A percentile compares a stretch with the other conserved stretches of the same genome.
phyloP scores from a whole-genome alignment of 768 basidiomycete genomes.

The Tricholoma flavovirens region DNA sequence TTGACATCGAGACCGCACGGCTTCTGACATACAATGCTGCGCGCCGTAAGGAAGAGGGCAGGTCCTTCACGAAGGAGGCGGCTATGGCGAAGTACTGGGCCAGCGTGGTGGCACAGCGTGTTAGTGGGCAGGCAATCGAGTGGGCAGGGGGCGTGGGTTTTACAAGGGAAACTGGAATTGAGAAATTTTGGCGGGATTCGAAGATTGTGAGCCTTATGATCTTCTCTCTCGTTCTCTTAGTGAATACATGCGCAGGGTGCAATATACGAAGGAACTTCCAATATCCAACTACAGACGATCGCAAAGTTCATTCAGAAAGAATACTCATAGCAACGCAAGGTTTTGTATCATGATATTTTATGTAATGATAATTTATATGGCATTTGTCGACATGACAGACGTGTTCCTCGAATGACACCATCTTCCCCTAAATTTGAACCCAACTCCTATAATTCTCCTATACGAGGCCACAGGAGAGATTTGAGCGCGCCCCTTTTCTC shows the following conservation, averaged over 20 bases:
- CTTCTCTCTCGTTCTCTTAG: background rate
- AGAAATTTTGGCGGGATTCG: slow-evolving; percentile 95
- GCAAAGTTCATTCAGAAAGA: slow-evolving; percentile 87
- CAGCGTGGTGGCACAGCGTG: slow-evolving; percentile 83
- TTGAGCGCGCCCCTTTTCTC: background rate
- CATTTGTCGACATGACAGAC: background rate
- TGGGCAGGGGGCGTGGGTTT: slow-evolving; percentile 95
- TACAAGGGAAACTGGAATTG: slow-evolving; percentile 90
- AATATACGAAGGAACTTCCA: slow-evolving; percentile 94
- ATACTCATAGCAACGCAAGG: slow-evolving; percentile 46
- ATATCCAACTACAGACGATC: slow-evolving; percentile 96
- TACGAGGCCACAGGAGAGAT: background rate
- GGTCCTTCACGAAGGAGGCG: slow-evolving; percentile 83
- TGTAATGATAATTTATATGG: background rate
- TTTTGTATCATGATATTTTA: background rate
- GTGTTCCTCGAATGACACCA: background rate
- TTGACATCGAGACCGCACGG: slow-evolving; percentile 86
- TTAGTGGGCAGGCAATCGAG: slow-evolving; percentile 87
- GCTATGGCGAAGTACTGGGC: slow-evolving; percentile 98
- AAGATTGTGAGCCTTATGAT: slow-evolving; percentile 68
- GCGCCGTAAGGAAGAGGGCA: slow-evolving; percentile 87
- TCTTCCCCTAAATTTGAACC: background rate
- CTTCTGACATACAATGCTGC: slow-evolving; percentile 96
- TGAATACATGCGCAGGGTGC: slow-evolving; percentile 52
- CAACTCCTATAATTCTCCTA: background rate